Evolutionary conservation across 768 basidiomycete species (phyloP).

Genomic region (Mycena rebaudengoi): DNA sequence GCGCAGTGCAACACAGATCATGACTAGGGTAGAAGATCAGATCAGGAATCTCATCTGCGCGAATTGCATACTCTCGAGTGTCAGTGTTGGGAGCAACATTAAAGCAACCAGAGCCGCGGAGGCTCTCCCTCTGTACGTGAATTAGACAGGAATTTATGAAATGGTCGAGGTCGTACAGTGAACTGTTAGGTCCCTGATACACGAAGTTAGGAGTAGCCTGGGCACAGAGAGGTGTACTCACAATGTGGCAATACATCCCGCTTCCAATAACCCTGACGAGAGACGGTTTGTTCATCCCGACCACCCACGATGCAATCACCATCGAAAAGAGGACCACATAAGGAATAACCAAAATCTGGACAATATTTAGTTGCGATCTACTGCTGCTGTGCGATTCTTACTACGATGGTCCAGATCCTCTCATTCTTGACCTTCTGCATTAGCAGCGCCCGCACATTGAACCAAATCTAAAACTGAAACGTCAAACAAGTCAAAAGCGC

Average conservation of each 20-base stretch:
- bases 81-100: conserved; percentile 24
- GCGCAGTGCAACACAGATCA: conserved; percentile 30
- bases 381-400: not conserved
- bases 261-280: conserved; percentile 27
- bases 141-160: not conserved
- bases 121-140: conserved; percentile 23
- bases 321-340: conserved; percentile 29
- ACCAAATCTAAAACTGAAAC: conserved; percentile 28
- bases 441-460: conserved; percentile 26
- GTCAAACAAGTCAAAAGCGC: no score
- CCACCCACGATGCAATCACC: conserved; percentile 29
- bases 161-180: conserved; percentile 3
- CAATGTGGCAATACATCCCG: conserved; percentile 36
- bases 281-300: conserved; percentile 23
- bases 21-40: conserved; percentile 12
- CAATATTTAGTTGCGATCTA: not conserved
- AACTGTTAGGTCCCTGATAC: conserved; percentile 10
- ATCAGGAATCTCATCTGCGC: not conserved
- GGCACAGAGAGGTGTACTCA: conserved; percentile 3
- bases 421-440: conserved; percentile 16
- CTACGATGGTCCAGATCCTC: conserved; percentile 17
- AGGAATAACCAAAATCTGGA: conserved; percentile 30
- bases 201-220: not conserved
- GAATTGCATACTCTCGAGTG: conserved; percentile 27
- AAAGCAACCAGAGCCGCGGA: conserved; percentile 27